phyloP scores from a whole-genome alignment of 139 green algal genomes.

The Coelastrella sp. region DNA sequence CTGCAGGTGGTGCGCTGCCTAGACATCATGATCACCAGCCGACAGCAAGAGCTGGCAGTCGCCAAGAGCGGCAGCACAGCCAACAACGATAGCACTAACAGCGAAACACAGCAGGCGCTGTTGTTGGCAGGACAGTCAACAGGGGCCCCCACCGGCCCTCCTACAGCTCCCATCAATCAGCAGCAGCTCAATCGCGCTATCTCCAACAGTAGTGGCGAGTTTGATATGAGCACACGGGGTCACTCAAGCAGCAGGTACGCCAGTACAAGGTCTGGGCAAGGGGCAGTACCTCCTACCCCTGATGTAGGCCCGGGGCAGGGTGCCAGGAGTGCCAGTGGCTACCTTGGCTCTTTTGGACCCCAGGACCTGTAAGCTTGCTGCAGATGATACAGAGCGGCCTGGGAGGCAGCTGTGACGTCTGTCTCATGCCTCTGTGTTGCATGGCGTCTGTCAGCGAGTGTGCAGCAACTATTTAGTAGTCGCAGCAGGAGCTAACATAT shows the following conservation, averaged over 20 bases:
- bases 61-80: not conserved
- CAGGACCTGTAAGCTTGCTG: not conserved
- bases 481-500: too few species aligned
- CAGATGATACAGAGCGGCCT: too few species aligned
- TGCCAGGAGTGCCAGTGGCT: not conserved
- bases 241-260: not conserved
- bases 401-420: too few species aligned
- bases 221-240: not conserved
- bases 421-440: too few species aligned
- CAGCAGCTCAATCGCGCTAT: not conserved
- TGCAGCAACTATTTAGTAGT: too few species aligned
- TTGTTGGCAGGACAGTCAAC: not conserved
- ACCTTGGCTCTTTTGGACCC: not conserved
- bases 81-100: not conserved
- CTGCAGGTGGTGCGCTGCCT: conserved; percentile 23
- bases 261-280: not conserved
- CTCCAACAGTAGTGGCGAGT: not conserved
- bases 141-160: not conserved
- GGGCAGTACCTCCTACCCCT: not conserved
- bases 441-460: too few species aligned
- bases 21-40: conserved; percentile 29
- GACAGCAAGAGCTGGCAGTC: conserved; percentile 23
- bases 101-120: not conserved
- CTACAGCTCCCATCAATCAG: not conserved
- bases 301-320: not conserved